Evolutionary conservation across 1,139 yeast species (phyloP).

Genomic region (Protomyces arabidopsidicola): DNA sequence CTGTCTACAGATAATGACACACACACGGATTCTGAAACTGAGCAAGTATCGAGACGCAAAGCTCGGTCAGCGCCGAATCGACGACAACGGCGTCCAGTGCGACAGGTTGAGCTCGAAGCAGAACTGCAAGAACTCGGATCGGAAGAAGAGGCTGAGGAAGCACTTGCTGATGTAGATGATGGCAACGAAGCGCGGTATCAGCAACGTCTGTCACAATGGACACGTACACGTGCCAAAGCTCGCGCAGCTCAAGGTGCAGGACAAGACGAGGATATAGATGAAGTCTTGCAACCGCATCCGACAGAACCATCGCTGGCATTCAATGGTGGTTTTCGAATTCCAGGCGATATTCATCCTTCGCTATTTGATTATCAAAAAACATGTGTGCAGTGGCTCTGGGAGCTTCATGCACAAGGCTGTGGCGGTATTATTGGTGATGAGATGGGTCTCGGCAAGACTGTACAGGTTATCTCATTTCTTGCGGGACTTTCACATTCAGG

Average conservation of each 20-base stretch:
- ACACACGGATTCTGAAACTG: background rate
- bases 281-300: slow-evolving; percentile 58
- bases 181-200: slow-evolving; percentile 68
- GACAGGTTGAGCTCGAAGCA: background rate
- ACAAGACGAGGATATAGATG: slow-evolving; percentile 30
- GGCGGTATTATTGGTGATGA: slow-evolving; percentile 98
- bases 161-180: slow-evolving; percentile 51
- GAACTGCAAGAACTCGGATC: background rate
- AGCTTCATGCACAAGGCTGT: slow-evolving; percentile 72
- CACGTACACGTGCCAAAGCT: slow-evolving; percentile 37
- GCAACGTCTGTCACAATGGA: slow-evolving; percentile 59
- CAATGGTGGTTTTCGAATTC: slow-evolving; percentile 64
- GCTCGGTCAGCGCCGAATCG: background rate
- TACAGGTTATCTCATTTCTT: slow-evolving; percentile 80
- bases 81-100: background rate
- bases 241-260: slow-evolving; percentile 31
- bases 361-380: slow-evolving; percentile 91
- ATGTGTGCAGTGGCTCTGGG: slow-evolving; percentile 71
- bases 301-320: slow-evolving; percentile 66
- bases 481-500: slow-evolving; percentile 88
- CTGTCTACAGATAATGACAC: background rate
- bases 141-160: slow-evolving; percentile 27
- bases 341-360: slow-evolving; percentile 85
- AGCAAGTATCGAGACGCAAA: background rate
- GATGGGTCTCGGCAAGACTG: slow-evolving; percentile 95